These are phyloP conservation scores for Mucor mucedo DNA, from an alignment of 371 early-diverging fungal species.

Conservation along the genomic window DNA sequence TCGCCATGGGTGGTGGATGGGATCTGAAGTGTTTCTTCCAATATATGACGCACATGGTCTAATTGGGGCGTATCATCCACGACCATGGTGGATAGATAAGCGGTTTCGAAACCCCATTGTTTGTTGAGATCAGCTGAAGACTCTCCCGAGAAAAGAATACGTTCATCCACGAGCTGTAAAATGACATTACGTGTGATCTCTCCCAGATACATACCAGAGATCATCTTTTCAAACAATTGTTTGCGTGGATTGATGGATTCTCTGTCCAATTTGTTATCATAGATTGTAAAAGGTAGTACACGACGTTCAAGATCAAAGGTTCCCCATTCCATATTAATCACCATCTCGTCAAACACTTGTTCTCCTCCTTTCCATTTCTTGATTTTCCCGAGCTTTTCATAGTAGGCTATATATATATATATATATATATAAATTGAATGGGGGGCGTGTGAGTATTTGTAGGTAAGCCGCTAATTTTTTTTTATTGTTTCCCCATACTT, in stretches of 20 bases:
- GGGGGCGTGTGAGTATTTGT: not conserved
- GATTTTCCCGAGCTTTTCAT: conserved; percentile 73
- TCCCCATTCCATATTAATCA: conserved; percentile 72
- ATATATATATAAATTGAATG: no score
- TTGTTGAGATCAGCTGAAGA: conserved; percentile 69
- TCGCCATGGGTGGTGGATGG: conserved; percentile 76
- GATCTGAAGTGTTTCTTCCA: conserved; percentile 73
- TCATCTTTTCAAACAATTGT: conserved; percentile 81
- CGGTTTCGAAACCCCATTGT: conserved; percentile 85
- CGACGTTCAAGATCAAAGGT: conserved; percentile 68
- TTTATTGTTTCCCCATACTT: not conserved
- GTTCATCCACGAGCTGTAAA: conserved; percentile 63
- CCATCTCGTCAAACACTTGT: conserved; percentile 51
- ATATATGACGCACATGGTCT: conserved; percentile 67
- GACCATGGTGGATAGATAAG: conserved; percentile 88
- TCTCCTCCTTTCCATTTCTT: conserved; percentile 63
- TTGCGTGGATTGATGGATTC: conserved; percentile 62
- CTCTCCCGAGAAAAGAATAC: conserved; percentile 52
- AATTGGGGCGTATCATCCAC: conserved; percentile 73
- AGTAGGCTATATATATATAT: conserved; percentile 63
- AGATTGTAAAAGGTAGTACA: conserved; percentile 68
- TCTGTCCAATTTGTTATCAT: conserved; percentile 67
- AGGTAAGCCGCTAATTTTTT: not conserved
- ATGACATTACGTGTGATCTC: conserved; percentile 74
- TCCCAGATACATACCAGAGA: conserved; percentile 83